These are phyloP conservation scores for Trichophyton verrucosum DNA, from an alignment of 2,329 filamentous ascomycete genomes.

Conservation along the genomic window DNA sequence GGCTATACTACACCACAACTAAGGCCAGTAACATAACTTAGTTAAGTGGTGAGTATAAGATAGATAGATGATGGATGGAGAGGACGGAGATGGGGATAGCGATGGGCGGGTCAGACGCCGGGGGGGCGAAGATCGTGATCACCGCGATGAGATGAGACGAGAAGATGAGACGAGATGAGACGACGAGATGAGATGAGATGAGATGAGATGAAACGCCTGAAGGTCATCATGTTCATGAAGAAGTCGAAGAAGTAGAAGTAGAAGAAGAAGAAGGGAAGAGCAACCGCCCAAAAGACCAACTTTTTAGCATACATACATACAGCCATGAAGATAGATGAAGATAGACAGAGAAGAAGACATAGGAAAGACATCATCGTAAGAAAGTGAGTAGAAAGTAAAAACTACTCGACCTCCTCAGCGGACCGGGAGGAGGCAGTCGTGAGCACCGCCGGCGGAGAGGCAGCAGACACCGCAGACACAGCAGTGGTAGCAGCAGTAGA, in stretches of 20 bases:
- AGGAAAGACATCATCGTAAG: background rate
- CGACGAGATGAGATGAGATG: background rate
- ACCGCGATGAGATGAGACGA: constrained; percentile 1
- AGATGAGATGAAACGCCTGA: background rate
- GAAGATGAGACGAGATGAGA: constrained; percentile 6
- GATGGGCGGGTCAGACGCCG: background rate
- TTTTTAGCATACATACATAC: no score
- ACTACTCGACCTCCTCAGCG: constrained; percentile 27
- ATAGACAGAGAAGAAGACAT: background rate
- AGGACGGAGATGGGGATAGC: background rate
- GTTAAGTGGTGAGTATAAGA: no score
- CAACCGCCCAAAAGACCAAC: no score
- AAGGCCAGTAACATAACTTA: background rate
- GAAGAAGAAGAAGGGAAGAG: background rate
- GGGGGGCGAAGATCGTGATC: background rate
- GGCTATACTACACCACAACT: no score
- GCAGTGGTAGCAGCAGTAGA: constrained; percentile 12
- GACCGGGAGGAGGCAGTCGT: constrained; percentile 22
- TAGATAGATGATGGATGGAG: no score
- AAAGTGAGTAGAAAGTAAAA: background rate
- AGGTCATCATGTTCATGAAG: background rate
- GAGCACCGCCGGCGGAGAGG: constrained; percentile 14
- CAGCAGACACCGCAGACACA: constrained; percentile 6
- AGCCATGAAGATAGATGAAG: background rate
- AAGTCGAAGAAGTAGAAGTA: background rate